Evolutionary conservation across 352 stramenopile species (phyloP).

Genomic region (Blastocystis sp.): DNA sequence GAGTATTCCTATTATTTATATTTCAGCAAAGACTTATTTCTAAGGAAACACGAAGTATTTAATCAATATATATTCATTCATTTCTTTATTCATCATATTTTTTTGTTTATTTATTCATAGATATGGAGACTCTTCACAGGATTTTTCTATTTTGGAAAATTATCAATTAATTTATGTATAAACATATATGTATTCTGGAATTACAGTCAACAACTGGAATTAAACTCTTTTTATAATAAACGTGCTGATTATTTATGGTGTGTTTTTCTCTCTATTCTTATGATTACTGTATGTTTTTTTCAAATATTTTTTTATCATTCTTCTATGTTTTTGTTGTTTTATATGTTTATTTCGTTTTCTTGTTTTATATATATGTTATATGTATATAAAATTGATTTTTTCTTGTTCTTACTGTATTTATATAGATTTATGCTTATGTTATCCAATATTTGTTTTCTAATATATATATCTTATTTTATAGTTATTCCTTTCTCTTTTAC

Average conservation of each 20-base stretch:
- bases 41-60: no score
- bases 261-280: slow-evolving; percentile 11
- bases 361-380: not conserved
- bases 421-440: no score
- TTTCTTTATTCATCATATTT: no score
- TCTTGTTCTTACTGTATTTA: slow-evolving; percentile 15
- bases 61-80: no score
- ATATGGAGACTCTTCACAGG: slow-evolving; percentile 35
- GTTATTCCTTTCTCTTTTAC: not conserved
- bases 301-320: no score
- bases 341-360: no score
- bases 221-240: slow-evolving; percentile 32
- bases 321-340: no score
- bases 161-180: slow-evolving; percentile 30
- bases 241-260: slow-evolving; percentile 24
- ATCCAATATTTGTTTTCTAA: no score
- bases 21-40: no score
- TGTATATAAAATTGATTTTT: slow-evolving; percentile 27
- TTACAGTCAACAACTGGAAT: slow-evolving; percentile 25
- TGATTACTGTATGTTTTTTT: slow-evolving; percentile 4
- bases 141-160: slow-evolving; percentile 30
- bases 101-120: not conserved
- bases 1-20: no score
- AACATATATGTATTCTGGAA: slow-evolving; percentile 14
- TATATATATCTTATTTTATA: no score